Evolutionary conservation across 441 rosid genomes (phyloP).

Genomic region (Viola pubescens): DNA sequence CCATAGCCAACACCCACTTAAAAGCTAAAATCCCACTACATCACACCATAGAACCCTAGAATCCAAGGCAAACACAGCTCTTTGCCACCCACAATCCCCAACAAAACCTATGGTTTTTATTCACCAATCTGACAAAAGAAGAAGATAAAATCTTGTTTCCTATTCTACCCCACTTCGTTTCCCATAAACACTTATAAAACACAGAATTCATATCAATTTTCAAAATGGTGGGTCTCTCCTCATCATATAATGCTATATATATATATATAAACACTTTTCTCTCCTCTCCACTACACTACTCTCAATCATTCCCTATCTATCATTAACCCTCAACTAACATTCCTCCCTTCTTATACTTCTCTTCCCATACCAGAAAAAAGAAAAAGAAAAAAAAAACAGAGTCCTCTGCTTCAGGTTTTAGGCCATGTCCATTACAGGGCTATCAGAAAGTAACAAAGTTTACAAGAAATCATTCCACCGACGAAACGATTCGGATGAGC

Average conservation of each 20-base stretch:
- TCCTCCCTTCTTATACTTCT: conserved; percentile 10
- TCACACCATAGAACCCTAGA: conserved; percentile 24
- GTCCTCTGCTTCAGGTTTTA: not conserved
- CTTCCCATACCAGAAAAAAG: not conserved
- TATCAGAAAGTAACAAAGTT: conserved; percentile 38
- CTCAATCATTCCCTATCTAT: conserved; percentile 38
- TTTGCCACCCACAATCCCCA: conserved; percentile 33
- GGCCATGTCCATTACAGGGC: conserved; percentile 55
- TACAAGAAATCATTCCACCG: conserved; percentile 41
- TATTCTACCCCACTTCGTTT: conserved; percentile 28
- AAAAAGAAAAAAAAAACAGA: not conserved
- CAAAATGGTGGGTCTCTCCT: conserved; percentile 20
- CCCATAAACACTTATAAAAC: conserved; percentile 22
- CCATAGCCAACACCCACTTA: conserved; percentile 37
- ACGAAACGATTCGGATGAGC: conserved; percentile 64
- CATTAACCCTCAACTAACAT: not conserved
- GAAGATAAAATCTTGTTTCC: conserved; percentile 29
- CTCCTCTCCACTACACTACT: conserved; percentile 28
- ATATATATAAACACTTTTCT: not conserved
- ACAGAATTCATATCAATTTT: conserved; percentile 23
- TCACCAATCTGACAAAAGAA: conserved; percentile 2
- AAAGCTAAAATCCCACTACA: conserved; percentile 36
- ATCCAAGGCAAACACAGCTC: conserved; percentile 44
- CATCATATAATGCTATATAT: conserved; percentile 24
- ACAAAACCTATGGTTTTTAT: conserved; percentile 26